Evolutionary conservation across 2,329 filamentous ascomycete species (phyloP), one percentile per base, ranked within the genome.

Genomic region (Pseudonectria foliicola): DNA sequence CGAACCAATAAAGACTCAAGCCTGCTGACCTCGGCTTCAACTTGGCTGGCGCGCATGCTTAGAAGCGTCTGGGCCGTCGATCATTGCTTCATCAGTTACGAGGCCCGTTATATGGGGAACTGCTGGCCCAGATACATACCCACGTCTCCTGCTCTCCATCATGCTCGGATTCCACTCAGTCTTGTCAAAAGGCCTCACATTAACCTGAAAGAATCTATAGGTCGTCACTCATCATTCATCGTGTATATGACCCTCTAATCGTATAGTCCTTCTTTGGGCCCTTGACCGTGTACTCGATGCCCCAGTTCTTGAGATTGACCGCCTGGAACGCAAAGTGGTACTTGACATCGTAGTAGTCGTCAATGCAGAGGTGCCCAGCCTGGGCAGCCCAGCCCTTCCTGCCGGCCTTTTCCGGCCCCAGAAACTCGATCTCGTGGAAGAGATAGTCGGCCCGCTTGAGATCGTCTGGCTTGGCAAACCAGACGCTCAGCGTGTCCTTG

Each of bases 201-300:
- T 21, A 6, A 21, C 5, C 18, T 8, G 5, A 21, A 21, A 21
- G 18, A 6, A 6, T 21, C 8, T 21, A 21, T 21, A 8, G 8
- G 8, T 21, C 18, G 18, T 21, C 18, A 5, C 12, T 10, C 25
- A 27, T 27, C 34, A 5, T 42, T 29, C 50, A 60, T 35, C 73
- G 58, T 28, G 46, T 67, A 52, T 80, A 81, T 1, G 53, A 55
- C 2, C 73, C 75, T 7, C 61, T 56, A 34, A 81, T 77, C 0
- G 63, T 73, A 51, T 88, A 88, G 50, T 87, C 78, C 60, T 88
- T 88, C 54, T 77, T 77, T 3, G 82, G 83, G 0, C 83, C 84
- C 16, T 71, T 75, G 2, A 87, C 83, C 2, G 66, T 68, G 48
- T 86, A 85, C 34, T 64, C 70, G 29, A 83, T 64, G 21, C 58